Evolutionary conservation across 805 yeast species (phyloP).

Genomic region (Candida tibetensis): DNA sequence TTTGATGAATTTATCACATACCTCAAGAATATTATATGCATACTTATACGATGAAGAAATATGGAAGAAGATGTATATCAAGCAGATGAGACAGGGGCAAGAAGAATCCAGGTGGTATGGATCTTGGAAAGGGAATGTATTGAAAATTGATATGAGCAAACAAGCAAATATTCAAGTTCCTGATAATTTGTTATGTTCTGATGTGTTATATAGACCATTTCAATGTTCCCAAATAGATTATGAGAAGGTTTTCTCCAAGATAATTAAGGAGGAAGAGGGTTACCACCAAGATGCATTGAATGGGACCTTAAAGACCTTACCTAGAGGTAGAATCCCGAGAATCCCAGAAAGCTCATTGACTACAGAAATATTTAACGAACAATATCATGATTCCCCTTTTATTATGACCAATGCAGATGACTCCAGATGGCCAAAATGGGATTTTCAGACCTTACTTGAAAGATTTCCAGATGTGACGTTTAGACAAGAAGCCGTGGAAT

Average conservation of each 20-base stretch:
- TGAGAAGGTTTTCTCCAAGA: constrained; percentile 41
- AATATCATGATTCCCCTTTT: constrained; percentile 60
- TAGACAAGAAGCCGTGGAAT: constrained; percentile 81
- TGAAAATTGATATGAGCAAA: constrained; percentile 30
- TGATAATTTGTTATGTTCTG: constrained; percentile 62
- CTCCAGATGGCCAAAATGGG: constrained; percentile 67
- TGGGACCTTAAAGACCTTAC: constrained; percentile 14
- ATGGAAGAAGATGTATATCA: constrained; percentile 64
- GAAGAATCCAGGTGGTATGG: constrained; percentile 59
- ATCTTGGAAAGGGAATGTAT: constrained; percentile 70
- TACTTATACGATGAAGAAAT: constrained; percentile 72
- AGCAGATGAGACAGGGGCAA: constrained; percentile 10
- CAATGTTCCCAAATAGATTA: constrained; percentile 76
- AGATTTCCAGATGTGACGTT: constrained; percentile 62
- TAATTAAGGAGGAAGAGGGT: constrained; percentile 46
- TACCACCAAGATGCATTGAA: constrained; percentile 23
- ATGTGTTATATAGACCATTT: constrained; percentile 75
- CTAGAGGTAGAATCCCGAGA: constrained; percentile 51
- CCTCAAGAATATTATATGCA: constrained; percentile 70
- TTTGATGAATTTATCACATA: constrained; percentile 50
- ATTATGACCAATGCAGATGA: constrained; percentile 40
- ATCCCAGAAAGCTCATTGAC: constrained; percentile 45
- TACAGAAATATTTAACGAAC: constrained; percentile 42
- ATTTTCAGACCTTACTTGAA: constrained; percentile 42
- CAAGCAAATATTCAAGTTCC: constrained; percentile 49